Percentiles rank a stretch among this genome's conserved stretches.
These are phyloP conservation scores for Eucalyptus victrix DNA, from an alignment of 345 rosid species.

Conservation along the genomic window DNA sequence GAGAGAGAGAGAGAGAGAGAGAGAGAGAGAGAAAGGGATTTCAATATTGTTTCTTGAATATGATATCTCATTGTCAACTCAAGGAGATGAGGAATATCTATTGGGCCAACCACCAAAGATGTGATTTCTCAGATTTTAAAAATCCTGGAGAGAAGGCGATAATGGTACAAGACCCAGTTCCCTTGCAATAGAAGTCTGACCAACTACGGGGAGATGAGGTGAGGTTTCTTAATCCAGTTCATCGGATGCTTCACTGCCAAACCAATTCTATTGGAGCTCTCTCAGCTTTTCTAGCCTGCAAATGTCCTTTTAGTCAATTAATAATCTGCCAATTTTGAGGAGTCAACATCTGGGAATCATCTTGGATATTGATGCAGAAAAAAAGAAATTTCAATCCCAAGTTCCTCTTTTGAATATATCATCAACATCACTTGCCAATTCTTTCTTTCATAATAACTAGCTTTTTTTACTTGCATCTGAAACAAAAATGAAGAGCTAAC, in stretches of 20 bases:
- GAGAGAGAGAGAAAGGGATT: neutral
- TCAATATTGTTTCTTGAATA: neutral
- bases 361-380: neutral
- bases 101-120: neutral
- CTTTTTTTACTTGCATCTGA: neutral
- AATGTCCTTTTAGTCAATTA: neutral
- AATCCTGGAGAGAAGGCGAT: neutral
- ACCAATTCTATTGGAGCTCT: neutral
- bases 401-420: neutral
- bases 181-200: neutral
- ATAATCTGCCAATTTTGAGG: neutral
- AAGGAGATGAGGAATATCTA: neutral
- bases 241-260: neutral
- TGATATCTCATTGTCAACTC: neutral
- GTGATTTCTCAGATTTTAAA: neutral
- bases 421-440: neutral
- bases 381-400: neutral
- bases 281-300: neutral
- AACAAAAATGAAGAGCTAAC: neutral
- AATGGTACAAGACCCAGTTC: neutral
- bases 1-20: neutral
- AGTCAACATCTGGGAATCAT: neutral
- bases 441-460: neutral
- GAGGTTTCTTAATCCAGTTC: neutral
- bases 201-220: neutral